Base-by-base conservation (phyloP, 106 monocot species). In the Narthecium ossifragum region DNA sequence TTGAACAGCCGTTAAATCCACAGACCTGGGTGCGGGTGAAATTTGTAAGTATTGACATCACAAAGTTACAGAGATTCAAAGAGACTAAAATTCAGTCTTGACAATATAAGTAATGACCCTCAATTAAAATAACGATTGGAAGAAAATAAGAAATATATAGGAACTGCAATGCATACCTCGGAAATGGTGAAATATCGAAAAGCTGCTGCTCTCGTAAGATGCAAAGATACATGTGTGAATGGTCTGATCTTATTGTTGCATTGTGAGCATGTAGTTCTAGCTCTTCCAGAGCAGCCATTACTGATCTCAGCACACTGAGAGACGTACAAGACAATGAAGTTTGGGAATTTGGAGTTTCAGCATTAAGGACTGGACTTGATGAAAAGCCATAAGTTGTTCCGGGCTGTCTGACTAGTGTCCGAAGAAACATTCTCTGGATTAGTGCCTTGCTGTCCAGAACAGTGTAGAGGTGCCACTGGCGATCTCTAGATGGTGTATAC, bases 401-500 rank as follows among this genome's bases (percentile, higher is more conserved):
- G 25, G 86, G 79, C 67, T 98, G 98, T 60, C 91, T 78, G 12
- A 98, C 87, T 54, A 98, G 84, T 6, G 91, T 91, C 13, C 98
- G 63, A 14, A 98, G 79, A 68, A 98, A 98, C 98, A 98, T 91
- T 62, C 98, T 86, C 59, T 79, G 91, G 40, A 82, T 65, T 38
- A 39, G 75, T 17, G 68, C 50, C 32, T 78, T 90, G 38, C 46
- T 53, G 39, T 98, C 98, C 21, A 57, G 40, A 46, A 91, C 81
- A 20, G 81, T 87, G 70, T 91, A 98, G 31, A 91, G 61, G 67
- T 91, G 98, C 98, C 98, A 98, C 62, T 98, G 98, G 6, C 98
- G 78, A 66, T 98, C 98, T 6, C 98, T 71, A 51, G 98, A 98
- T 48, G 98, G 87, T 28, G 84, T 98, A 65, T 98, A 91, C 52